phyloP scores from a whole-genome alignment of 1,139 yeast genomes.

The Scheffersomyces lignicola region DNA sequence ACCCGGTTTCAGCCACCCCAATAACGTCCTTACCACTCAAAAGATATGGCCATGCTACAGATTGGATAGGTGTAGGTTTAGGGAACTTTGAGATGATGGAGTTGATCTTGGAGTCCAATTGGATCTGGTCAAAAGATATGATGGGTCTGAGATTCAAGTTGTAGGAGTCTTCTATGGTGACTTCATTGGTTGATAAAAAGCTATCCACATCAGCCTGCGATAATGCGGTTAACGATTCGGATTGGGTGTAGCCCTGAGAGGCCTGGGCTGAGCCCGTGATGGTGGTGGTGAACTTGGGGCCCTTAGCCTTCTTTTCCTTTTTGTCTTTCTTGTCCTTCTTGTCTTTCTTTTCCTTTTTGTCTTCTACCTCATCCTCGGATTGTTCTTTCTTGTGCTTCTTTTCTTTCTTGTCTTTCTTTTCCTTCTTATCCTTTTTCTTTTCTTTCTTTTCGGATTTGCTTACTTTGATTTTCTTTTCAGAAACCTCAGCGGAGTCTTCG shows the following conservation, averaged over 20 bases:
- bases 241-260: conserved; percentile 27
- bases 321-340: conserved; percentile 31
- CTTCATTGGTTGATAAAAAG: conserved; percentile 72
- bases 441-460: conserved; percentile 38
- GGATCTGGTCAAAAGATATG: conserved; percentile 63
- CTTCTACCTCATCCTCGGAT: conserved; percentile 41
- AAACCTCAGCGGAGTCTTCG: conserved; percentile 23
- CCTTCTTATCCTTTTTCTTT: conserved; percentile 40
- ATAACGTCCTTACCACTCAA: conserved; percentile 81
- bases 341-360: conserved; percentile 30
- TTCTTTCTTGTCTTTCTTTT: conserved; percentile 44
- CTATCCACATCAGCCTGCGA: conserved; percentile 58
- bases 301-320: conserved; percentile 12
- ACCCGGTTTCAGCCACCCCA: conserved; percentile 98
- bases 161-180: conserved; percentile 73
- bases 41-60: conserved; percentile 95
- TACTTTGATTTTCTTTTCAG: conserved; percentile 22
- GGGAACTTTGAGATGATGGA: conserved; percentile 67
- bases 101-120: conserved; percentile 56
- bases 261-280: conserved; percentile 9
- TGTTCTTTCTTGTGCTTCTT: conserved; percentile 48
- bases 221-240: conserved; percentile 25
- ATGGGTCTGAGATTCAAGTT: conserved; percentile 61
- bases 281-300: conserved; percentile 3
- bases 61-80: conserved; percentile 94